Evolutionary conservation across 495 filamentous ascomycete species (phyloP).

Genomic region (Trypethelium eluteriae): DNA sequence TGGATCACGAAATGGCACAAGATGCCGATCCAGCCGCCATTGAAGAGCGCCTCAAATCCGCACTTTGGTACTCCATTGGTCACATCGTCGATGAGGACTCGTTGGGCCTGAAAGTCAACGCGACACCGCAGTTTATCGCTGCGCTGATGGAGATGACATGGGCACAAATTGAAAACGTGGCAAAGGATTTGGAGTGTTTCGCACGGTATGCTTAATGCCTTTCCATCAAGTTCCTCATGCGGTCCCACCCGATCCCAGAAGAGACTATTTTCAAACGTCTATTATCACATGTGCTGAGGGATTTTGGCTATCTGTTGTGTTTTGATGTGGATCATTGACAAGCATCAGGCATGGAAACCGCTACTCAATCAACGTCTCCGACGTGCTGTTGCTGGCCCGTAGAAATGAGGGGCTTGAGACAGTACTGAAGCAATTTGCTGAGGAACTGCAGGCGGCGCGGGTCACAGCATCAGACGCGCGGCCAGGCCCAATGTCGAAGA

Average conservation of each 20-base stretch:
- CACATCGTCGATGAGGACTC: slow-evolving; percentile 85
- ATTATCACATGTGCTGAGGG: too few relatives aligned
- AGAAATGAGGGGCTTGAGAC: slow-evolving; percentile 71
- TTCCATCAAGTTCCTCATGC: neutral
- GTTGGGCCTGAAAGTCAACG: slow-evolving; percentile 66
- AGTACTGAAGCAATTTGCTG: slow-evolving; percentile 27
- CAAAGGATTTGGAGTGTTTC: slow-evolving; percentile 46
- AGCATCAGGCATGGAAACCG: slow-evolving; percentile 66
- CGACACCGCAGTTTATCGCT: slow-evolving; percentile 91
- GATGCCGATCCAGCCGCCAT: slow-evolving; percentile 3
- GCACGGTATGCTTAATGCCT: slow-evolving; percentile 41
- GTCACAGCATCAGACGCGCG: neutral
- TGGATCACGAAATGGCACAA: slow-evolving; percentile 1
- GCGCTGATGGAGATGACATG: slow-evolving; percentile 87
- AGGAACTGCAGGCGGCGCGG: slow-evolving; percentile 24
- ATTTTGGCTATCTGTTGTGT: too few relatives aligned
- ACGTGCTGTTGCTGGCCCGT: slow-evolving; percentile 78
- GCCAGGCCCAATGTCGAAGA: neutral
- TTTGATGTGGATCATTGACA: too few relatives aligned
- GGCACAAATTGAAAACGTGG: slow-evolving; percentile 68
- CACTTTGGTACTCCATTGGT: slow-evolving; percentile 86
- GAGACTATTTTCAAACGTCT: too few relatives aligned
- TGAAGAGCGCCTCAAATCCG: slow-evolving; percentile 74
- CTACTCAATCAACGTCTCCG: slow-evolving; percentile 68
- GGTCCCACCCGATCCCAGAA: too few relatives aligned